Conservation (phyloP, 2,329 filamentous ascomycete species). For the Epichloe glyceriae region DNA sequence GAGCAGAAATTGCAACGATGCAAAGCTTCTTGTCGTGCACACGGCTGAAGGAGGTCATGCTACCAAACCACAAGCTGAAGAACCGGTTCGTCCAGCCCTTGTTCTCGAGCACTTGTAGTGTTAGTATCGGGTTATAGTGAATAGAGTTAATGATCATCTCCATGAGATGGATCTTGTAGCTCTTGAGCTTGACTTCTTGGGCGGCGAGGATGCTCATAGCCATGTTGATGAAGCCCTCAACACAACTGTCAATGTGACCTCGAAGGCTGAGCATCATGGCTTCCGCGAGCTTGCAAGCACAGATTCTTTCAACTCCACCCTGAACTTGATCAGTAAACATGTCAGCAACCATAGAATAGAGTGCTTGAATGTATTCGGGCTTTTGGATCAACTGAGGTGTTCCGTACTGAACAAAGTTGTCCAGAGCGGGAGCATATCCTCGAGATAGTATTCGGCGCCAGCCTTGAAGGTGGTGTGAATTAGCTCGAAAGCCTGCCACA, state of each 20-base stretch:
- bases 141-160: slow-evolving; percentile 98
- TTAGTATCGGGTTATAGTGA: slow-evolving; percentile 85
- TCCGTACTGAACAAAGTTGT: slow-evolving; percentile 96
- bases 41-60: slow-evolving; percentile 81
- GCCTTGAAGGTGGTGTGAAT: slow-evolving; percentile 96
- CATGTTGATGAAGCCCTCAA: slow-evolving; percentile 78
- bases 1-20: slow-evolving; percentile 80
- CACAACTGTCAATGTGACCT: slow-evolving; percentile 75
- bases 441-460: slow-evolving; percentile 89
- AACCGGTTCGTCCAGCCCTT: slow-evolving; percentile 98
- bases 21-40: slow-evolving; percentile 99
- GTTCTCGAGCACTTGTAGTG: slow-evolving; percentile 75
- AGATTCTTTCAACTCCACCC: slow-evolving; percentile 86
- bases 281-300: slow-evolving; percentile 93
- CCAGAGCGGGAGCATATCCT: slow-evolving; percentile 95
- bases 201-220: slow-evolving; percentile 71
- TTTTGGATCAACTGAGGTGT: slow-evolving; percentile 68
- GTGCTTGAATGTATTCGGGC: slow-evolving; percentile 72
- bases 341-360: slow-evolving; percentile 87
- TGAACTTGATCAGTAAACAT: slow-evolving; percentile 92
- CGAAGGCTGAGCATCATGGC: slow-evolving; percentile 93
- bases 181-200: slow-evolving; percentile 75
- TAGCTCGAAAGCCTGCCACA: slow-evolving; percentile 97
- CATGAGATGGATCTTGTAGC: slow-evolving; percentile 91
- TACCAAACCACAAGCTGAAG: slow-evolving; percentile 96